Percentiles rank a stretch among this genome's conserved stretches.
These are phyloP conservation scores for Xerocomus spinulosus DNA, from an alignment of 768 basidiomycete genomes.

Conservation along the genomic window DNA sequence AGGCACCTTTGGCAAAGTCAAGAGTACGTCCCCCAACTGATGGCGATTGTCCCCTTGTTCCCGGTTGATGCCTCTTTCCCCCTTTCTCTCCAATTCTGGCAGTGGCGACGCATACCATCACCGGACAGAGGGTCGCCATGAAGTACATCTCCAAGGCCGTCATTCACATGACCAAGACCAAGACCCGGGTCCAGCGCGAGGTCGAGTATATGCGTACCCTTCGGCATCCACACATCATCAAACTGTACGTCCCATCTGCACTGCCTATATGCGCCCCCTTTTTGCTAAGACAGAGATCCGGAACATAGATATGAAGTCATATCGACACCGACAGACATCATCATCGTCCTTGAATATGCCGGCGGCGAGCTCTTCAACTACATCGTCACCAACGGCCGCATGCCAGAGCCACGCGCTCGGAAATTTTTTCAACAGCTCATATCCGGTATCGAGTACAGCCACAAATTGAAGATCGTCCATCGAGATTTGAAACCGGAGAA, in stretches of 20 bases:
- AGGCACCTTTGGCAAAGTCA: constrained; percentile 98
- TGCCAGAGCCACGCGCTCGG: constrained; percentile 83
- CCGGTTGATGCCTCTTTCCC: constrained; percentile 12
- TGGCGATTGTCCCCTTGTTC: constrained; percentile 12
- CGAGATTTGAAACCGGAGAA: constrained; percentile 98
- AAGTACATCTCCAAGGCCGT: constrained; percentile 95
- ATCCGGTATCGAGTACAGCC: constrained; percentile 94
- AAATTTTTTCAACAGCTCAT: constrained; percentile 99
- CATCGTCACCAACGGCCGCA: constrained; percentile 90
- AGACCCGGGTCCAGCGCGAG: constrained; percentile 87
- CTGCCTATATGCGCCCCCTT: constrained; percentile 1
- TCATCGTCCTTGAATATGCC: constrained; percentile 97
- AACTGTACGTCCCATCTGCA: constrained; percentile 57
- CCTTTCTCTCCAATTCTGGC: constrained; percentile 9
- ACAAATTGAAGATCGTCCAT: constrained; percentile 95
- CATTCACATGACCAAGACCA: constrained; percentile 88
- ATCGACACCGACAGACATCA: constrained; percentile 91
- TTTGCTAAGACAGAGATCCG: constrained; percentile 4
- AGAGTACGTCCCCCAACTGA: constrained; percentile 62
- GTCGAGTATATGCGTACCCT: constrained; percentile 96
- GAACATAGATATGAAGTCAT: constrained; percentile 75
- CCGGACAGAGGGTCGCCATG: constrained; percentile 95
- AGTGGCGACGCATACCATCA: constrained; percentile 95
- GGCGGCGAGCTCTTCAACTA: constrained; percentile 98
- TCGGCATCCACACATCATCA: constrained; percentile 95